A percentile compares a stretch with the other conserved stretches of the same genome.
phyloP scores from a whole-genome alignment of 768 basidiomycete species.

The Suillus lakei region DNA sequence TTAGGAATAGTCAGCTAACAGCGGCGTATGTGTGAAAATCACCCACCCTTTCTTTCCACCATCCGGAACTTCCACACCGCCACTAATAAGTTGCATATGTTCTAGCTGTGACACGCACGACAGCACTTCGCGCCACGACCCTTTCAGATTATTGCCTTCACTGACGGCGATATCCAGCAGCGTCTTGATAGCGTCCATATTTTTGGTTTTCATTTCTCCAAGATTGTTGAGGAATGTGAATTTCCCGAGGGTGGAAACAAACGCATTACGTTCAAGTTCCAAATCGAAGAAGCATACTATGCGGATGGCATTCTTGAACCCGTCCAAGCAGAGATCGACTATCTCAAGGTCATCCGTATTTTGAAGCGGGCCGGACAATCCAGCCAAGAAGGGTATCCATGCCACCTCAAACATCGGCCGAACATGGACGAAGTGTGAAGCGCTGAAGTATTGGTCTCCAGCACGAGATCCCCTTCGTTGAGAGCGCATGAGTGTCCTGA shows the following conservation, averaged over 20 bases:
- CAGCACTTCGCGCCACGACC: conserved; percentile 95
- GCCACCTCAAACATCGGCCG: conserved; percentile 99
- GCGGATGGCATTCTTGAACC: conserved; percentile 95
- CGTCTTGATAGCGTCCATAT: conserved; percentile 98
- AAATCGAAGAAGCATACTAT: conserved; percentile 98
- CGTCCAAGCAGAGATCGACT: conserved; percentile 90
- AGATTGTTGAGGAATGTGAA: conserved; percentile 98
- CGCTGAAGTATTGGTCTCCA: conserved; percentile 92
- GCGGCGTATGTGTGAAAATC: neutral
- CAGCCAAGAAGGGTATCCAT: conserved; percentile 98
- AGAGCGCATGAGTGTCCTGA: conserved; percentile 89
- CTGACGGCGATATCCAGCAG: conserved; percentile 92
- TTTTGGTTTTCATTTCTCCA: conserved; percentile 99
- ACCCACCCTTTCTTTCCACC: conserved; percentile 79
- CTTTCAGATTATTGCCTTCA: conserved; percentile 96
- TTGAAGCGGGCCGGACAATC: conserved; percentile 91
- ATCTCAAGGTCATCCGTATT: conserved; percentile 94
- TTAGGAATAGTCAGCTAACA: conserved; percentile 18
- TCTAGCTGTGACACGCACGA: conserved; percentile 98
- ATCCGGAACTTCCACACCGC: conserved; percentile 85
- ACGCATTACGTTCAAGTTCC: conserved; percentile 97
- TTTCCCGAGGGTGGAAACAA: conserved; percentile 94
- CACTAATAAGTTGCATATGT: conserved; percentile 96
- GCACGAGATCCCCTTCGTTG: conserved; percentile 83
- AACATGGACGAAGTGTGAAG: conserved; percentile 95